Evolutionary conservation across 2,329 filamentous ascomycete species (phyloP), one percentile per base, ranked within the genome.

Genomic region (Colletotrichum sp.): DNA sequence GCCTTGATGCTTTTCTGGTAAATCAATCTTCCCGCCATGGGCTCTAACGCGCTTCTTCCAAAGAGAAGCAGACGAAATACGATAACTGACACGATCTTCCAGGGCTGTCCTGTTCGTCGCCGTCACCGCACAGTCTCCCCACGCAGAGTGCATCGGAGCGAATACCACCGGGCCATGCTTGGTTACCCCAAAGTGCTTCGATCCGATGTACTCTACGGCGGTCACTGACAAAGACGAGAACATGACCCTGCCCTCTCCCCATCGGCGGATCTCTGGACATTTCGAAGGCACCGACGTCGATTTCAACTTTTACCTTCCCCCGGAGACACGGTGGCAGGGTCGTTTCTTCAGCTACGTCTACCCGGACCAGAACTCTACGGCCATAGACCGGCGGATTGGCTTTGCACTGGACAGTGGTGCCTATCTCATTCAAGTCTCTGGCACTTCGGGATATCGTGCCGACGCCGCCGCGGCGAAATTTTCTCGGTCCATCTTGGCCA

Each of bases 261-360:
- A 80, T 48, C 76, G 28, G 10, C 73, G 28, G 26, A 64, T 80
- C 7, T 76, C 77, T 1, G 79, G 78, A 0, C 74, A 77, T 34
- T 80, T 80, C 28, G 34, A 69, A 21, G 75, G 71, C 10, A 80
- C 76, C 0, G n/a, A 26, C 4, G 61, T 76, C n/a, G 73, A 75
- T 58, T 79, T 80, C 38, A 80, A 78, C 12, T 71, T 80, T 9
- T 80, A 79, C 34, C 74, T 80, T 4, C 77, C 79, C 13, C 61
- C 72, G 4, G 62, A 70, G 18, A 55, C 52, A 6, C 6, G 18
- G 30, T 80, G 74, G 76, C 52, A 75, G 3, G 75, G 77, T 2
- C 70, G 77, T 3, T 80, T 80, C 71, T 80, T 79, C 48, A 78
- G 79, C 4, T 43, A 74, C 4, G 58, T 79, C 28, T 79, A 80